Evolutionary conservation across 2,329 filamentous ascomycete species (phyloP).

Genomic region (Penicillium sp.): DNA sequence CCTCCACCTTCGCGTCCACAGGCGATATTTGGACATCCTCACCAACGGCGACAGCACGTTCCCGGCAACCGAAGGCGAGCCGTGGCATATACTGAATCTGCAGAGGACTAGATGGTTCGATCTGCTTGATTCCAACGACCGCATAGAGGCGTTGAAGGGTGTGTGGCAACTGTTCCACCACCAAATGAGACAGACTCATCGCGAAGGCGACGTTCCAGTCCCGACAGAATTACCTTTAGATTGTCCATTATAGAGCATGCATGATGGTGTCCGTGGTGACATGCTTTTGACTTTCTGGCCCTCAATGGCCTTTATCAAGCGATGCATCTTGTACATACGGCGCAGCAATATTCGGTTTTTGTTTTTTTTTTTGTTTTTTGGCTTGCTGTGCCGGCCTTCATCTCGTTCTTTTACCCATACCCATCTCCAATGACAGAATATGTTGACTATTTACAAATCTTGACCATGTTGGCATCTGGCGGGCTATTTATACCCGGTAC

Average conservation of each 20-base stretch:
- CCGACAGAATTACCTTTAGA: neutral
- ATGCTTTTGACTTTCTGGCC: neutral
- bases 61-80: constrained; percentile 29
- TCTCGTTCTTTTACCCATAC: constrained; percentile 1
- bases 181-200: constrained; percentile 41
- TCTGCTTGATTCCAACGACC: constrained; percentile 53
- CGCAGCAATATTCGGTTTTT: neutral
- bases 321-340: constrained; percentile 19
- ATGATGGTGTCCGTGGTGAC: neutral
- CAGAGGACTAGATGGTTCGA: constrained; percentile 60
- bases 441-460: neutral
- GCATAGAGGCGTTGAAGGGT: constrained; percentile 55
- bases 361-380: neutral
- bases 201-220: constrained; percentile 3
- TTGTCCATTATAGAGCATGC: neutral
- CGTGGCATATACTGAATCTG: constrained; percentile 54
- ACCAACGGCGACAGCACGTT: constrained; percentile 42
- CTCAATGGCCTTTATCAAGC: neutral
- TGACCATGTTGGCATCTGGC: neutral
- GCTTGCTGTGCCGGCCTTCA: neutral
- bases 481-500: neutral
- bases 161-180: constrained; percentile 60
- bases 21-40: constrained; percentile 56
- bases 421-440: constrained; percentile 6
- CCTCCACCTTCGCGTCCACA: constrained; percentile 57